Percentiles rank a stretch among this genome's conserved stretches.
These are phyloP conservation scores for Brassica rapa DNA, from an alignment of 345 rosid genomes.

Conservation along the genomic window DNA sequence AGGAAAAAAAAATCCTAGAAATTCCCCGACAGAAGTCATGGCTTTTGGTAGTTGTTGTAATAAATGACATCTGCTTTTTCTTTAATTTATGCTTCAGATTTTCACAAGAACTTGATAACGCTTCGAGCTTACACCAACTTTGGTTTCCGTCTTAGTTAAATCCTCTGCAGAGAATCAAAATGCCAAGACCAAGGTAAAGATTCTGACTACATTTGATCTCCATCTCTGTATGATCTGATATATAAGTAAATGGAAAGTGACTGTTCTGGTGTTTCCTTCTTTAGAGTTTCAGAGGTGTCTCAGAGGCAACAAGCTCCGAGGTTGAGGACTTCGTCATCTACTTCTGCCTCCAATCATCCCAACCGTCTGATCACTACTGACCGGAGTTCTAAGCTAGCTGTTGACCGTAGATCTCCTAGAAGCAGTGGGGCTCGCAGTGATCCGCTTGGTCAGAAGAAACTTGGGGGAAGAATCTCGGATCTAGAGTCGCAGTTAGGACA, in stretches of 20 bases:
- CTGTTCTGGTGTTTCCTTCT: slow-evolving; percentile 17
- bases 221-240: not conserved
- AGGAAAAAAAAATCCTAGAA: too few relatives aligned
- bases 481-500: slow-evolving; percentile 91
- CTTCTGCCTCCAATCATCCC: slow-evolving; percentile 55
- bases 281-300: slow-evolving; percentile 59
- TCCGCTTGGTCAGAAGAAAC: slow-evolving; percentile 56
- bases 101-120: slow-evolving; percentile 26
- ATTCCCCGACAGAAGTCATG: not conserved
- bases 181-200: slow-evolving; percentile 84
- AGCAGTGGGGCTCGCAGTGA: slow-evolving; percentile 37
- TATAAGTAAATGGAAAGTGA: not conserved
- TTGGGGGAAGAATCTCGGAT: slow-evolving; percentile 80
- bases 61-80: slow-evolving; percentile 17
- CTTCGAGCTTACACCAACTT: slow-evolving; percentile 15
- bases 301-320: slow-evolving; percentile 72
- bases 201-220: slow-evolving; percentile 9
- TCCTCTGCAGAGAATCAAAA: slow-evolving; percentile 29
- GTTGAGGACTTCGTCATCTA: slow-evolving; percentile 61
- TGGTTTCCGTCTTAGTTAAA: not conserved
- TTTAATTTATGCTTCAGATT: slow-evolving; percentile 13
- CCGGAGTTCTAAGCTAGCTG: slow-evolving; percentile 64
- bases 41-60: not conserved
- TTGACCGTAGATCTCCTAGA: slow-evolving; percentile 79
- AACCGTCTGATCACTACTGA: slow-evolving; percentile 57